Evolutionary conservation across 2,329 filamentous ascomycete species (phyloP).

Genomic region (Neophaeococcomyces aloes): DNA sequence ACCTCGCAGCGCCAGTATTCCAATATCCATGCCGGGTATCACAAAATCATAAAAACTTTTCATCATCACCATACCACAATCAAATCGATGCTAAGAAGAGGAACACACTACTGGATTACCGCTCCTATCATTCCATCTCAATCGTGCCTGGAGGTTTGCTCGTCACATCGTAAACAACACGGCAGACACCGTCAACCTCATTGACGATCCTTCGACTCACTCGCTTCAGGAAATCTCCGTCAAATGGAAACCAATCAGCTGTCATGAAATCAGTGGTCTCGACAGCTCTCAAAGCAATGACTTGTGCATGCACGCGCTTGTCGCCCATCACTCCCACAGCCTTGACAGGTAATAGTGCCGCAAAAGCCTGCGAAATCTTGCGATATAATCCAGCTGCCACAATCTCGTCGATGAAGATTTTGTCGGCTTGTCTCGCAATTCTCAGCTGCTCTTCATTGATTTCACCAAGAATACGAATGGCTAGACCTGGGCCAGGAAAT

Average conservation of each 20-base stretch:
- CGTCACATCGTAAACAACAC: slow-evolving; percentile 50
- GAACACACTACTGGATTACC: not conserved
- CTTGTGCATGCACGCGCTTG: slow-evolving; percentile 54
- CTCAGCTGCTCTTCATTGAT: slow-evolving; percentile 68
- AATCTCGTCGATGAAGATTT: slow-evolving; percentile 39
- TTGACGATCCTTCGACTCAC: slow-evolving; percentile 62
- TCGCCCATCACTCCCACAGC: slow-evolving; percentile 62
- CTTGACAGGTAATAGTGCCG: slow-evolving; percentile 55
- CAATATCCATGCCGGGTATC: too few species aligned
- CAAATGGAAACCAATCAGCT: slow-evolving; percentile 58
- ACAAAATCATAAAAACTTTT: too few species aligned
- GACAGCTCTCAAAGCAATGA: slow-evolving; percentile 53
- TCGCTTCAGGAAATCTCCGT: slow-evolving; percentile 52
- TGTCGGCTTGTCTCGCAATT: slow-evolving; percentile 48
- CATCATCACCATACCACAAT: too few species aligned
- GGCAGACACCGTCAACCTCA: slow-evolving; percentile 60
- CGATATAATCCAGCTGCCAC: slow-evolving; percentile 36
- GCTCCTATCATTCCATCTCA: slow-evolving; percentile 55
- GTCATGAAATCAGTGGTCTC: slow-evolving; percentile 63
- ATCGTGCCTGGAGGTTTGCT: slow-evolving; percentile 63
- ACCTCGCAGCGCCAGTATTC: too few species aligned
- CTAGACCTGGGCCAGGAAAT: slow-evolving; percentile 66
- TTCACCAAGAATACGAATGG: slow-evolving; percentile 71
- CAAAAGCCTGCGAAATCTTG: slow-evolving; percentile 59
- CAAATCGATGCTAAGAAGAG: too few species aligned